These are phyloP conservation scores for Cryptosporidium bovis DNA, from an alignment of 169 alveolate species.

Conservation along the genomic window DNA sequence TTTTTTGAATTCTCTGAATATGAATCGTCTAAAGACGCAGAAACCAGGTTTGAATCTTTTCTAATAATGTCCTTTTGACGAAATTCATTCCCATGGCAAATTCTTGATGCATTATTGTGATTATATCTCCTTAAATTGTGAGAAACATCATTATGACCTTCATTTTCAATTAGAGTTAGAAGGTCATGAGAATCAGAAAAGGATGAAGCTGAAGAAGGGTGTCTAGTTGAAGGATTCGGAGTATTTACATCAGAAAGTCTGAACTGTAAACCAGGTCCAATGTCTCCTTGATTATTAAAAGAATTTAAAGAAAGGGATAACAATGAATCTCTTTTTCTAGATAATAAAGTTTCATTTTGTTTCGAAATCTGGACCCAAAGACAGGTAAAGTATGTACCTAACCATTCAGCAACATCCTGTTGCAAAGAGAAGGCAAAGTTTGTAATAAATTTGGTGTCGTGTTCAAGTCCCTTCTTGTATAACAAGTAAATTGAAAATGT, in stretches of 20 bases:
- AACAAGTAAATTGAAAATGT: conserved; percentile 38
- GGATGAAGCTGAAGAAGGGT: conserved; percentile 44
- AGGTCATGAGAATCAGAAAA: conserved; percentile 34
- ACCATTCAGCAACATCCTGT: conserved; percentile 74
- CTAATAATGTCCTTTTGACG: not conserved
- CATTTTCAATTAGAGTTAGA: conserved; percentile 16
- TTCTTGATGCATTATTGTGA: not conserved
- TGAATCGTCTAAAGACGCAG: conserved; percentile 13
- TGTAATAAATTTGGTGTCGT: conserved; percentile 42
- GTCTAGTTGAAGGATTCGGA: conserved; percentile 50
- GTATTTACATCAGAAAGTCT: conserved; percentile 15
- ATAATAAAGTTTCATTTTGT: conserved; percentile 46
- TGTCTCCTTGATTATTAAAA: conserved; percentile 3
- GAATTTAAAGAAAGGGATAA: conserved; percentile 40
- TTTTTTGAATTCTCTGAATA: not conserved
- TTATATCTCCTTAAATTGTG: not conserved
- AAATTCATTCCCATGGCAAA: not conserved
- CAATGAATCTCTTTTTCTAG: conserved; percentile 4
- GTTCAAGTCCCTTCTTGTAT: conserved; percentile 23
- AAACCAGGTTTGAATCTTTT: not conserved
- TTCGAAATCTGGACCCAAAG: conserved; percentile 68
- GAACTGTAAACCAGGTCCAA: not conserved
- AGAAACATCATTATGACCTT: not conserved
- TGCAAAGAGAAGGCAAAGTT: conserved; percentile 66
- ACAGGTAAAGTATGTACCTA: conserved; percentile 63